phyloP scores from a whole-genome alignment of 2,329 filamentous ascomycete genomes.

The Boeremia lycopersici region DNA sequence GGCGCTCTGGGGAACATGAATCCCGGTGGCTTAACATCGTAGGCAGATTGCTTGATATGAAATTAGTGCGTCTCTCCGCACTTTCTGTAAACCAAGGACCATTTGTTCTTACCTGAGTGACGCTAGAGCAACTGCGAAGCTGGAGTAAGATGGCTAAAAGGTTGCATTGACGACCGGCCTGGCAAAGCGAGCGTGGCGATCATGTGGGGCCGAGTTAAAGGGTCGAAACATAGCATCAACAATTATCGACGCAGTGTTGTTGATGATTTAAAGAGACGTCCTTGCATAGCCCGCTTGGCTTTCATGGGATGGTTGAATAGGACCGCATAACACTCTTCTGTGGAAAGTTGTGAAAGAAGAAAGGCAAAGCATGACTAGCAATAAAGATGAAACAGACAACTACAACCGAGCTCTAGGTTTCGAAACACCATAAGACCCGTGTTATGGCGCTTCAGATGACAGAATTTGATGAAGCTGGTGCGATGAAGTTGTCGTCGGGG shows the following conservation, averaged over 20 bases:
- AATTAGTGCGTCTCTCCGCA: not conserved
- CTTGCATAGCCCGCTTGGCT: too few relatives aligned
- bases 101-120: constrained; percentile 16
- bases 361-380: too few relatives aligned
- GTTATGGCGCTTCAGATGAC: too few relatives aligned
- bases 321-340: too few relatives aligned
- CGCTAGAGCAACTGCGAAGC: constrained; percentile 18
- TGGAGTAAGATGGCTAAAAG: constrained; percentile 31
- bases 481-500: not conserved
- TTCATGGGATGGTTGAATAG: too few relatives aligned
- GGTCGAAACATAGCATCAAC: not conserved
- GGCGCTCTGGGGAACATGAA: constrained; percentile 42
- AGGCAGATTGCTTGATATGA: constrained; percentile 24
- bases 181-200: constrained; percentile 8
- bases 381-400: too few relatives aligned
- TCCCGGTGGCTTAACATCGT: constrained; percentile 26
- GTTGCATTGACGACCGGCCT: constrained; percentile 13
- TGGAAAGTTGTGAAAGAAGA: too few relatives aligned
- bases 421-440: too few relatives aligned
- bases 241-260: too few relatives aligned
- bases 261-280: too few relatives aligned
- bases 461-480: not conserved
- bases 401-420: too few relatives aligned
- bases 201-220: constrained; percentile 20
- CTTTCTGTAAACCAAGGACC: not conserved